Evolutionary conservation across 1,284 basidiomycete genomes (phyloP), one percentile per base, ranked within the genome.

Genomic region (Takashimella koratensis): DNA sequence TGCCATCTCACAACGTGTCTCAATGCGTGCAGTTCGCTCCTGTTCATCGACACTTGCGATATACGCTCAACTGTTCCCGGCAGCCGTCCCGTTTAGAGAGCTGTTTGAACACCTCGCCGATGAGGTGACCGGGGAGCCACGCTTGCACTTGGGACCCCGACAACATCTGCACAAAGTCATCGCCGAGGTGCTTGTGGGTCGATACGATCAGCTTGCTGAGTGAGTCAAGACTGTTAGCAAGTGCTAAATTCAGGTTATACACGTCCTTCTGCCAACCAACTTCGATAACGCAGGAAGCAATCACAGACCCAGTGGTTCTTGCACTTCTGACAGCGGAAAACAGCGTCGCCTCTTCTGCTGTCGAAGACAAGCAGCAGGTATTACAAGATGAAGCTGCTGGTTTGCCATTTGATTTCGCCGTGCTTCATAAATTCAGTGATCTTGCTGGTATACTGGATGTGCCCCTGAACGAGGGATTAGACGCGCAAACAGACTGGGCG

Each of bases 61-160:
- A 11, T 59, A 55, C 40, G 51, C 54, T 12, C 60, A 62, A 36
- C 44, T 57, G 1, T 59, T 59, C 51, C 47, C 53, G 12, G 52
- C 45, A 4, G 60, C 60, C 2, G 45, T 50, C 2, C 60, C 60
- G 10, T 62, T 62, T 48, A 25, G 45, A 11, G 57, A 59, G 24
- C 46, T 57, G 21, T 62, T 62, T 51, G 60, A 62, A 44, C 39
- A 49, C 22, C 49, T 62, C 46, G 54, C 58, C 5, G 60, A 62
- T 41, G 57, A 59, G 42, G 45, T 62, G 10, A 36, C 30, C 3
- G 45, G 21, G 45, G 45, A 24, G 30, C n/a, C n/a, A n/a, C n/a
- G n/a, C n/a, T 10, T 3, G n/a, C 21, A 5, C 20, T 20, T 10
- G 25, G 24, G 23, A 30, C 19, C 13, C 24, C 45, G 4, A 30